Conservation (phyloP, 2,329 filamentous ascomycete species). For the Rugonectria rugulosa region DNA sequence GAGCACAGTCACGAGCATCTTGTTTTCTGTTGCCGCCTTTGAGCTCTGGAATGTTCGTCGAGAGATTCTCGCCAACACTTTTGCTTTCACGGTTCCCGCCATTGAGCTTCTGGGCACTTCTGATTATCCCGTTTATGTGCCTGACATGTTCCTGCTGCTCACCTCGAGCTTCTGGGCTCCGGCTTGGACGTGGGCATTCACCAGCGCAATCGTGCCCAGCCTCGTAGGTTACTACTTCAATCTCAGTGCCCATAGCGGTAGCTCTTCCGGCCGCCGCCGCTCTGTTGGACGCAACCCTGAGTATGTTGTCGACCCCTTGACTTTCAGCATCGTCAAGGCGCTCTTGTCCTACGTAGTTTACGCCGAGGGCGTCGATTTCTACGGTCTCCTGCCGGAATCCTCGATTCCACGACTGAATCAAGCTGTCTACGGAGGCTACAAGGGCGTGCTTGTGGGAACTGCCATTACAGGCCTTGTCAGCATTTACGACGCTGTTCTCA, state of each 20-base stretch:
- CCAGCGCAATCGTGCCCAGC: constrained; percentile 74
- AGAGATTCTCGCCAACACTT: constrained; percentile 75
- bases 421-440: constrained; percentile 75
- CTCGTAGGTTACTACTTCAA: constrained; percentile 90
- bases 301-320: constrained; percentile 81
- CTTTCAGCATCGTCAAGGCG: constrained; percentile 89
- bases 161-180: constrained; percentile 85
- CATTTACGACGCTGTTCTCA: constrained; percentile 80
- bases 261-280: constrained; percentile 52
- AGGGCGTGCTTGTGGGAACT: constrained; percentile 72
- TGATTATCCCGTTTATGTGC: constrained; percentile 71
- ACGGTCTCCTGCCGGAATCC: constrained; percentile 66
- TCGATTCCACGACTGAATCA: constrained; percentile 70
- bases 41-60: constrained; percentile 75
- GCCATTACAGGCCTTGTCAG: constrained; percentile 73
- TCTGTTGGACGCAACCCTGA: constrained; percentile 50
- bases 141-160: constrained; percentile 82
- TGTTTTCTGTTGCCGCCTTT: constrained; percentile 71
- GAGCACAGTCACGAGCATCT: constrained; percentile 76
- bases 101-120: constrained; percentile 61
- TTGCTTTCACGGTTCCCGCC: constrained; percentile 76
- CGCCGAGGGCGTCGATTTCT: constrained; percentile 68
- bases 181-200: constrained; percentile 77
- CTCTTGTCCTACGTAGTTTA: constrained; percentile 84
- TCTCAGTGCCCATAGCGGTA: constrained; percentile 64